Conservation (phyloP, 1,284 basidiomycete genomes). For the Moniliella sp. region DNA sequence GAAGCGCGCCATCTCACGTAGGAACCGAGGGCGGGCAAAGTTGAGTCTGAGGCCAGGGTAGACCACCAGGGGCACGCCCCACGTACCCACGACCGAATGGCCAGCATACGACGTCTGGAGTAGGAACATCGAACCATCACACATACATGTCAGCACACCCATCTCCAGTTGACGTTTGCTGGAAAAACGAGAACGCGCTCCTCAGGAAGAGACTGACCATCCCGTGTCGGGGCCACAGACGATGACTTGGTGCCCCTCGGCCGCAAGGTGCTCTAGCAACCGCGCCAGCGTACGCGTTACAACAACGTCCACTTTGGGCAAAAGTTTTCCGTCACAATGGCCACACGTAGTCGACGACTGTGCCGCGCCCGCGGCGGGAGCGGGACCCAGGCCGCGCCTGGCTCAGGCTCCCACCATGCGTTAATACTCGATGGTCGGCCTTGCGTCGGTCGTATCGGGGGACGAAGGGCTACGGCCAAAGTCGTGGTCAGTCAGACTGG, state of each 20-base stretch:
- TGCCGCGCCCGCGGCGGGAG: no score
- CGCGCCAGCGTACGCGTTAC: constrained; percentile 42
- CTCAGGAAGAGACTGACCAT: constrained; percentile 36
- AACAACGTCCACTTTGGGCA: constrained; percentile 42
- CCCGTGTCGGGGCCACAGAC: constrained; percentile 40
- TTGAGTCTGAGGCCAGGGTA: constrained; percentile 44
- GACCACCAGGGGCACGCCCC: constrained; percentile 41
- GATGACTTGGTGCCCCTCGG: constrained; percentile 41
- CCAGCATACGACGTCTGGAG: constrained; percentile 38
- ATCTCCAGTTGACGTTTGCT: no score
- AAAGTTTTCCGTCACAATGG: constrained; percentile 40
- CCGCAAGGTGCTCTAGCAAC: constrained; percentile 41
- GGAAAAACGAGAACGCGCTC: no score
- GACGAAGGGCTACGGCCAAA: no score
- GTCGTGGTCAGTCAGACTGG: no score
- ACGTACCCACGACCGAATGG: constrained; percentile 41
- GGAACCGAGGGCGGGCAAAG: constrained; percentile 41
- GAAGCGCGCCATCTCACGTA: constrained; percentile 36
- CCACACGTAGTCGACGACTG: constrained; percentile 34
- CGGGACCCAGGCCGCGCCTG: no score
- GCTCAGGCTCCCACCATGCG: no score
- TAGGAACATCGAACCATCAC: no score
- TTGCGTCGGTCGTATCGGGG: no score
- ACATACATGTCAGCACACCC: no score
- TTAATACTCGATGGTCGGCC: no score